phyloP scores from a whole-genome alignment of 352 stramenopile genomes.

The Globisporangium nodosum region DNA sequence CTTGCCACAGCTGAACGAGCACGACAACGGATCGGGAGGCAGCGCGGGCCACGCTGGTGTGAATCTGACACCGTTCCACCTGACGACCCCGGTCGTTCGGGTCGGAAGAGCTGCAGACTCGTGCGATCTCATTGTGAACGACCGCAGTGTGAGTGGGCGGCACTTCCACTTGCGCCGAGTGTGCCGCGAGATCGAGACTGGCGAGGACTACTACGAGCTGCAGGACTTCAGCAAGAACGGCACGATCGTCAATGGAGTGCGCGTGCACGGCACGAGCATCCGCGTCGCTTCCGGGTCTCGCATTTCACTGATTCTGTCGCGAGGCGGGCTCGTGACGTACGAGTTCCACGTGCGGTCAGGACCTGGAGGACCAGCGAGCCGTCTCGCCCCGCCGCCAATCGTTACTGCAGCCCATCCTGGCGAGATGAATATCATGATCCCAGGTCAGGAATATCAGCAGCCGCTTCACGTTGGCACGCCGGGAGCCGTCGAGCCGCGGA shows the following conservation, averaged over 20 bases:
- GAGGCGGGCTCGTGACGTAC: conserved; percentile 79
- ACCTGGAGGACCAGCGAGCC: conserved; percentile 1
- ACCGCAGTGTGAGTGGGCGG: conserved; percentile 79
- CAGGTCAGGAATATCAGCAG: conserved; percentile 72
- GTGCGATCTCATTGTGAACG: conserved; percentile 85
- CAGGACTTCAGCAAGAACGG: conserved; percentile 89
- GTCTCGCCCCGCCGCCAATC: conserved; percentile 41
- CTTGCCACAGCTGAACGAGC: conserved; percentile 67
- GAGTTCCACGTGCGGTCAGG: conserved; percentile 70
- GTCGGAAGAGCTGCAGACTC: conserved; percentile 77
- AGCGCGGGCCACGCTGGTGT: conserved; percentile 16
- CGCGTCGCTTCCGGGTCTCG: conserved; percentile 62
- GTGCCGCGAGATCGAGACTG: conserved; percentile 37
- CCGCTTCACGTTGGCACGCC: conserved; percentile 25
- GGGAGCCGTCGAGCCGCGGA: conserved; percentile 41
- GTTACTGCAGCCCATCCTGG: conserved; percentile 33
- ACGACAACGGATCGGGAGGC: conserved; percentile 26
- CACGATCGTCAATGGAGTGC: conserved; percentile 85
- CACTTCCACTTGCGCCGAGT: conserved; percentile 81
- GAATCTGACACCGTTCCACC: conserved; percentile 53
- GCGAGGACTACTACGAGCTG: conserved; percentile 71
- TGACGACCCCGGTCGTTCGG: conserved; percentile 65
- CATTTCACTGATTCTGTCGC: conserved; percentile 82
- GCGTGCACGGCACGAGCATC: conserved; percentile 74
- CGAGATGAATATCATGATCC: conserved; percentile 40